Conservation (phyloP, 139 green algal genomes). For the Micromonas commoda region DNA sequence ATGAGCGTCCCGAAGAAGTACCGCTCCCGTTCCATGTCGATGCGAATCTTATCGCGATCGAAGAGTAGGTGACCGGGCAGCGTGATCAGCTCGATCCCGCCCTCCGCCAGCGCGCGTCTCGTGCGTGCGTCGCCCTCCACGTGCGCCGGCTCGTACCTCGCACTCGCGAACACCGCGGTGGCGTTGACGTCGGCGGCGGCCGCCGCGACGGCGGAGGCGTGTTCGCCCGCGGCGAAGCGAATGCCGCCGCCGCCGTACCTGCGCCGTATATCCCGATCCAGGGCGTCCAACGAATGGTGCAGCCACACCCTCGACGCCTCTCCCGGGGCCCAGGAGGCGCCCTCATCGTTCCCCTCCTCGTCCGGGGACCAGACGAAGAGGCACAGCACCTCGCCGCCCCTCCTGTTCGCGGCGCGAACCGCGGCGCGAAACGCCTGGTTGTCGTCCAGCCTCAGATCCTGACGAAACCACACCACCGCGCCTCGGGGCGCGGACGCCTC, state of each 20-base stretch:
- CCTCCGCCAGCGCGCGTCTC: neutral
- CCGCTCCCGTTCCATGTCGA: neutral
- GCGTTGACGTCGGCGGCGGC: neutral
- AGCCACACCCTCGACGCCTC: slow-evolving; percentile 9
- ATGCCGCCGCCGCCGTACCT: slow-evolving; percentile 2
- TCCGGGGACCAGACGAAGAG: slow-evolving; percentile 1
- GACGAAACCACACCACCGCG: slow-evolving; percentile 3
- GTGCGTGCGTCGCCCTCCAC: neutral
- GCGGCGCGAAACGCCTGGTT: neutral
- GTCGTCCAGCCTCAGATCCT: neutral
- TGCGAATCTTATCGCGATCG: neutral
- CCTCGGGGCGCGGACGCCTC: neutral
- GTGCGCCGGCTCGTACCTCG: slow-evolving; percentile 7
- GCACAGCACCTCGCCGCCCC: neutral
- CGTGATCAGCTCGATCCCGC: neutral
- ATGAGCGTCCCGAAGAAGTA: slow-evolving; percentile 24
- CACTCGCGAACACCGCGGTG: neutral
- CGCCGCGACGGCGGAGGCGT: neutral
- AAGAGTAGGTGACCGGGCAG: neutral
- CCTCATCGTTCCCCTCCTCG: neutral
- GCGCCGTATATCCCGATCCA: neutral
- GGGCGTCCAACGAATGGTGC: neutral
- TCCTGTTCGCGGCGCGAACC: neutral
- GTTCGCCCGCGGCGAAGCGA: neutral
- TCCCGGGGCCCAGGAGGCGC: neutral